Evolutionary conservation across 78 protist genomes (phyloP), one percentile per base, ranked within the genome.

Genomic region (Dictyostelium capitatum): DNA sequence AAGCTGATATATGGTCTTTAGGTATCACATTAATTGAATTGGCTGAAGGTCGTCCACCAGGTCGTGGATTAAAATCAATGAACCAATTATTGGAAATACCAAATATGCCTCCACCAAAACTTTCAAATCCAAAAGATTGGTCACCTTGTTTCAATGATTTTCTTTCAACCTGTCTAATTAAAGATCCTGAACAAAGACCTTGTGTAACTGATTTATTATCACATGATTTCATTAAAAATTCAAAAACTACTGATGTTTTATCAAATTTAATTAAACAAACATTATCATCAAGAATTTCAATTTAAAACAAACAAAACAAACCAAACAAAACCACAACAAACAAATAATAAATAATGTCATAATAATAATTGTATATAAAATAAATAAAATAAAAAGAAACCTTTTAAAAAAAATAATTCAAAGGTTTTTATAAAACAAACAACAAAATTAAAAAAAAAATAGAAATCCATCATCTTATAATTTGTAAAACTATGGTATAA

Each of bases 101-200:
- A 17, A 79, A 74, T 57, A 54, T 72, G 77, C 91, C 89, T 20
- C 95, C 98, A 23, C 97, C 98, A 11, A 95, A 90, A 62, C 78
- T 96, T 32, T 17, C 73, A 1, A 54, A 91, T 48, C 90, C 94
- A 32, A 89, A 92, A 59, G 78, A 80, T 48, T 95, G 93, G 95
- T 90, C 97, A 25, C 75, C 77, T 6, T 73, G 69, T 17, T 96
- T 98, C 69, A 57, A 95, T 25, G 97, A 95, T 74, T 97, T 98
- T 25, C 14, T 97, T 4, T 79, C 89, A 5, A 32, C 56, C 19
- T 97, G 98, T 62, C 97, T 98, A 28, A 32, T 53, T 9, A 97
- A 96, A 70, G 96, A 97, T 51, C 97, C 97, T 8, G 82, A n/a
- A 32, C 51, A 94, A 79, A 75, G 98, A n/a, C 92, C 97, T n/a